Evolutionary conservation across 192 early-diverging fungal genomes (phyloP).

Genomic region (Gonapodya sp.): DNA sequence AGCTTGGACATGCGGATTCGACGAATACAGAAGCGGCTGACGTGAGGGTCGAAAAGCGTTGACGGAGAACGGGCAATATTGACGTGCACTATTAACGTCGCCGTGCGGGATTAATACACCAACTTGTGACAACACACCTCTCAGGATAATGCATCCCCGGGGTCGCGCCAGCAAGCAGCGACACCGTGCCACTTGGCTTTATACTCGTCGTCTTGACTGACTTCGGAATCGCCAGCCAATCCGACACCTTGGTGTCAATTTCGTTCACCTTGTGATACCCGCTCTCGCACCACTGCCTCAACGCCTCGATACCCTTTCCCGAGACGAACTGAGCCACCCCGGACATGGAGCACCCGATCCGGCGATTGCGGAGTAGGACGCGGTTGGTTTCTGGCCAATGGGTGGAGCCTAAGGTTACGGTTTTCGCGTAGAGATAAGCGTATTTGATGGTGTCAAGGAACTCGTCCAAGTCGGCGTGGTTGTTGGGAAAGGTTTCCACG

Average conservation of each 20-base stretch:
- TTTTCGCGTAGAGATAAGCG: slow-evolving; percentile 39
- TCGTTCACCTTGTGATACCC: slow-evolving; percentile 21
- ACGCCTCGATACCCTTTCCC: slow-evolving; percentile 14
- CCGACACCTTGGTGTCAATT: slow-evolving; percentile 23
- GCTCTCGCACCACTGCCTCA: slow-evolving; percentile 10
- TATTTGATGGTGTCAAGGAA: slow-evolving; percentile 31
- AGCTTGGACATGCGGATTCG: slow-evolving; percentile 28
- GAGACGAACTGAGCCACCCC: slow-evolving; percentile 37
- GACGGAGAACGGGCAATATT: too few species aligned
- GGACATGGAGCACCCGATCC: slow-evolving; percentile 34
- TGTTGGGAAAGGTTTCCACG: slow-evolving; percentile 32
- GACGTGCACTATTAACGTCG: not conserved
- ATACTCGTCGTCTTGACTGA: slow-evolving; percentile 36
- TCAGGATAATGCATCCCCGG: slow-evolving; percentile 40
- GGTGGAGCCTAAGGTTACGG: slow-evolving; percentile 31
- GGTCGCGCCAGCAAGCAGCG: slow-evolving; percentile 33
- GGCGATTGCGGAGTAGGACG: slow-evolving; percentile 35
- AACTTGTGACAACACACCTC: not conserved
- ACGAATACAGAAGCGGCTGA: slow-evolving; percentile 36
- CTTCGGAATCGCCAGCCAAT: slow-evolving; percentile 26
- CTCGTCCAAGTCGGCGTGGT: slow-evolving; percentile 25
- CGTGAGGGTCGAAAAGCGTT: too few species aligned
- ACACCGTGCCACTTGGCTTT: slow-evolving; percentile 37
- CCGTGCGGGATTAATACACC: not conserved
- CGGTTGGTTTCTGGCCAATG: slow-evolving; percentile 34